A percentile compares a stretch with the other conserved stretches of the same genome.
These are phyloP conservation scores for Irpex lacteus DNA, from an alignment of 1,284 basidiomycete species.

Conservation along the genomic window DNA sequence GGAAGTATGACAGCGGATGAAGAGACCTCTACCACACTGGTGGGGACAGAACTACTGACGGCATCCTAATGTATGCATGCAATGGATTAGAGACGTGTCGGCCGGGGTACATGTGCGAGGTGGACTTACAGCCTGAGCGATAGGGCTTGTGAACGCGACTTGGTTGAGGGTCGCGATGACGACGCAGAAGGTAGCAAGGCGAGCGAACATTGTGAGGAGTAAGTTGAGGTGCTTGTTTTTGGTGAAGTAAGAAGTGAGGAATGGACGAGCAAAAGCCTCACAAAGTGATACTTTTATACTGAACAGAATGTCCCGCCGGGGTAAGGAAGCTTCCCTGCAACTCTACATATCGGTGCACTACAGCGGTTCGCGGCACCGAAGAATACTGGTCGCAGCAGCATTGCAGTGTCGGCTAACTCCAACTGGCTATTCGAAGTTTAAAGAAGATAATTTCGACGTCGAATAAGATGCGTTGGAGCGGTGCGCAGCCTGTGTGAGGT, in stretches of 20 bases:
- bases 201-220: background rate
- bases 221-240: background rate
- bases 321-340: too few species aligned
- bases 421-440: background rate
- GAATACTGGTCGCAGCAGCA: background rate
- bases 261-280: background rate
- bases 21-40: background rate
- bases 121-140: background rate
- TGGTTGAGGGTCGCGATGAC: background rate
- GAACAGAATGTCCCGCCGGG: too few species aligned
- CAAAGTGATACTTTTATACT: background rate
- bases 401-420: background rate
- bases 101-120: too few species aligned
- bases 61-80: too few species aligned
- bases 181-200: background rate
- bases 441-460: background rate
- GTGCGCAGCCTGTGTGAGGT: background rate
- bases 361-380: background rate
- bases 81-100: too few species aligned
- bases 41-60: too few species aligned
- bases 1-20: background rate
- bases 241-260: background rate
- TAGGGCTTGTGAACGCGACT: background rate
- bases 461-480: background rate
- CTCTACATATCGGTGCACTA: background rate